phyloP scores from a whole-genome alignment of 352 stramenopile genomes.

The Blastocystis sp. region DNA sequence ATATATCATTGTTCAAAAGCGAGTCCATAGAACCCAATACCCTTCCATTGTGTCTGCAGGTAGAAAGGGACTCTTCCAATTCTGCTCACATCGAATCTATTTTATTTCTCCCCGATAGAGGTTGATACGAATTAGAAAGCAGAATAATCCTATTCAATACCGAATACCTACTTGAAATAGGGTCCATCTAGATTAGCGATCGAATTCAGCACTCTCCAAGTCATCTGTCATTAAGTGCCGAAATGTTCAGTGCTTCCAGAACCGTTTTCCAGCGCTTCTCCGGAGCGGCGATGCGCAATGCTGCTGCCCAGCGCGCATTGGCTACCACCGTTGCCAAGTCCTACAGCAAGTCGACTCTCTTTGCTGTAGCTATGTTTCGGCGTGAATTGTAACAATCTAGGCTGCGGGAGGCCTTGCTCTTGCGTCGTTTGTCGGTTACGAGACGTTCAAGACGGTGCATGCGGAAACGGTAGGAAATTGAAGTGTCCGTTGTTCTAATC shows the following conservation, averaged over 20 bases:
- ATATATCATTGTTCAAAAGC: no score
- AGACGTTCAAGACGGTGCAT: slow-evolving; percentile 32
- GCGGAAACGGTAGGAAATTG: not conserved
- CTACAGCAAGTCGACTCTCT: not conserved
- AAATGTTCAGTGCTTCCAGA: slow-evolving; percentile 47
- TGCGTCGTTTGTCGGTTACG: slow-evolving; percentile 21
- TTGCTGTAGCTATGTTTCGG: not conserved
- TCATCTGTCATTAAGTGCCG: not conserved
- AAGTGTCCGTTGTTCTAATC: not conserved
- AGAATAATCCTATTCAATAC: not conserved
- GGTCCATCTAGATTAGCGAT: no score
- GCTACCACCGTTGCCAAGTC: not conserved
- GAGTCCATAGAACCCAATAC: no score
- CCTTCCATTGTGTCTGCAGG: not conserved
- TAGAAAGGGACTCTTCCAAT: not conserved
- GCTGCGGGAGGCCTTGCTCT: slow-evolving; percentile 6
- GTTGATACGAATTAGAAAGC: not conserved
- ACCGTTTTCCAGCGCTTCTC: slow-evolving; percentile 25
- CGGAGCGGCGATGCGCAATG: not conserved
- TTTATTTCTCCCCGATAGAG: not conserved
- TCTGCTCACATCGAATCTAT: not conserved
- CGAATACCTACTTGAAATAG: no score
- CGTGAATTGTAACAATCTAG: not conserved
- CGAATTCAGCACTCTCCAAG: not conserved
- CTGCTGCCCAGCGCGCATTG: not conserved